phyloP scores from a whole-genome alignment of 2,329 filamentous ascomycete genomes.

The Scleromitrula shiraiana region DNA sequence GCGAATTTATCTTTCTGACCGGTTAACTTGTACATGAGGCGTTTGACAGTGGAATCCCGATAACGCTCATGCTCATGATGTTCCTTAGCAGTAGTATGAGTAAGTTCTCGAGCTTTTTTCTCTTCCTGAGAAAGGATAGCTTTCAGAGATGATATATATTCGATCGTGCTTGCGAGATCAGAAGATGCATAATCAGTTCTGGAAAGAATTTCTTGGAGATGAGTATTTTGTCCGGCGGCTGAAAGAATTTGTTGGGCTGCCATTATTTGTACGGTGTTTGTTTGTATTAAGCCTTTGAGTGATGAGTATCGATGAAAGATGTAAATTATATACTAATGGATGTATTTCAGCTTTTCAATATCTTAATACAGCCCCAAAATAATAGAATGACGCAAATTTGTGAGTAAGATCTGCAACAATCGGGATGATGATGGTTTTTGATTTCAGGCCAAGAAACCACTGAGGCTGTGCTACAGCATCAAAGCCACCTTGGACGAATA shows the following conservation, averaged over 20 bases:
- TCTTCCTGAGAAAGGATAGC: slow-evolving; percentile 29
- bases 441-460: no score
- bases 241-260: slow-evolving; percentile 4
- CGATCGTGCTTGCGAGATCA: slow-evolving; percentile 37
- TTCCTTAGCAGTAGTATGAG: slow-evolving; percentile 30
- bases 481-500: no score
- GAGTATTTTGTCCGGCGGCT: background rate
- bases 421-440: no score
- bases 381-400: no score
- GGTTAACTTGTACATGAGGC: slow-evolving; percentile 42
- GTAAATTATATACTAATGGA: no score
- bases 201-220: slow-evolving; percentile 37
- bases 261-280: no score
- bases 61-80: slow-evolving; percentile 44
- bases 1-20: slow-evolving; percentile 40
- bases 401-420: no score
- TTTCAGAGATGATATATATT: slow-evolving; percentile 39
- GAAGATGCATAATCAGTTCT: slow-evolving; percentile 42
- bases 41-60: slow-evolving; percentile 42
- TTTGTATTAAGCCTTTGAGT: no score
- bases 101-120: slow-evolving; percentile 32
- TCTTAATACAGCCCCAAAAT: no score
- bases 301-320: no score
- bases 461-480: no score
- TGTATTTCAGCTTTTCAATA: no score